A percentile compares a stretch with the other conserved stretches of the same genome.
phyloP scores from a whole-genome alignment of 495 filamentous ascomycete genomes.

The Cryomyces minteri region DNA sequence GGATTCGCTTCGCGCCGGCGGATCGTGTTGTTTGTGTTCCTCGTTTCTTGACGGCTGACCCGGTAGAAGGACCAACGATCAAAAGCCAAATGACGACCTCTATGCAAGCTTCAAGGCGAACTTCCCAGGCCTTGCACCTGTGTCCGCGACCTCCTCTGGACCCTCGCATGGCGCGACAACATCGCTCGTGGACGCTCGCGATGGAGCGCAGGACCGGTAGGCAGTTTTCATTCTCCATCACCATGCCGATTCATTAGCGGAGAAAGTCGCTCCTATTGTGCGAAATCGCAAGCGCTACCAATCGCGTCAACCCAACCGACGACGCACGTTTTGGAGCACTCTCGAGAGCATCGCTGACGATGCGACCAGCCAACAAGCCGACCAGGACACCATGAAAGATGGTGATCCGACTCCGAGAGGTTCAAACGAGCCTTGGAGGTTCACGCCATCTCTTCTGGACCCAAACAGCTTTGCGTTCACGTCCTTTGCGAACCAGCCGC shows the following conservation, averaged over 20 bases:
- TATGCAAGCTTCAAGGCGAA: conserved; percentile 66
- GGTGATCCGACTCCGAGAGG: conserved; percentile 63
- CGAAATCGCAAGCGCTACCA: too few species aligned
- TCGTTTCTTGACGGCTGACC: conserved; percentile 1
- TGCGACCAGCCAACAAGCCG: not conserved
- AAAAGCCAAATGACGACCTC: conserved; percentile 74
- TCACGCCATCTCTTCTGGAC: conserved; percentile 76
- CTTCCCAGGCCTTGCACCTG: conserved; percentile 35
- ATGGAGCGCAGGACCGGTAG: conserved; percentile 7
- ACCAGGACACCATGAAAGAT: conserved; percentile 46
- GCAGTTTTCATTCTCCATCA: too few species aligned
- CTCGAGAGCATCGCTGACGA: too few species aligned
- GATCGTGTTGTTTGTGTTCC: not conserved
- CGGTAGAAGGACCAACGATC: conserved; percentile 50
- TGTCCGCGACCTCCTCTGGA: conserved; percentile 19
- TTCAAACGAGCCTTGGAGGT: conserved; percentile 58
- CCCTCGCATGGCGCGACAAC: conserved; percentile 1
- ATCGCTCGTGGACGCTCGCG: conserved; percentile 20
- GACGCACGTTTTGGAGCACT: too few species aligned
- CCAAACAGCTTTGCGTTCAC: conserved; percentile 66
- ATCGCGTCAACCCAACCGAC: too few species aligned
- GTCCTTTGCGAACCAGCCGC: conserved; percentile 56
- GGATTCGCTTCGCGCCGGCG: not conserved
- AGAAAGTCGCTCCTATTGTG: too few species aligned
- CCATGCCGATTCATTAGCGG: too few species aligned